Evolutionary conservation across 1,139 yeast species (phyloP), one percentile per base, ranked within the genome.

Genomic region (Kurtzmaniella quercitrusa): DNA sequence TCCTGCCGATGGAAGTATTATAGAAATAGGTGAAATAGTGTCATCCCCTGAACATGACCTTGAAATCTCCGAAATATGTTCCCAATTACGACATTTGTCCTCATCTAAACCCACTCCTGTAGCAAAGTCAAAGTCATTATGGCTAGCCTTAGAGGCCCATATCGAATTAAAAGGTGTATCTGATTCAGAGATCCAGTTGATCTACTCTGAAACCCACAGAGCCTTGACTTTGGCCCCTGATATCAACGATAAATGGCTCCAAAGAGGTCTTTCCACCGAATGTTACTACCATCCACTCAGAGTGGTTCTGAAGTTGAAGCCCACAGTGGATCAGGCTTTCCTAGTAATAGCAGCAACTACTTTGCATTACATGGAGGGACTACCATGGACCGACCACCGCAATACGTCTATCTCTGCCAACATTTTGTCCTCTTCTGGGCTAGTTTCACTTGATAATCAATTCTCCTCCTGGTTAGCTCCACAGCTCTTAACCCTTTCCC

Each of bases 401-500:
- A 14, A 31, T 31, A 9, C 16, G 4, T 16, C 31, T 27, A n/a
- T 27, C 4, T 5, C 31, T 10, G 14, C 10, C 4, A 12, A 27
- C 5, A 27, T 27, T 27, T 27, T 27, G 31, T 5, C 31, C 4
- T 6, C 12, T 10, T 27, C 31, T 27, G 31, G 31, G n/a, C 12
- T 27, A 11, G 3, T 12, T 11, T 3, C 12, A 27, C n/a, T 27
- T 7, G n/a, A 10, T n/a, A 4, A 27, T 27, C 31, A 27, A 27
- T 27, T 31, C 11, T 12, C 14, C 36, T 33, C 37, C 29, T 39
- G 44, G 18, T 33, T 45, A 31, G 27, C 33, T 11, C 36, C 36
- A 9, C 16, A 17, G 34, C 16, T 15, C 42, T 48, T 6, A 31
- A 38, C 18, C 27, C 47, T 6, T 46, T 47, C 23, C 44, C 46